phyloP scores from a whole-genome alignment of 2,329 filamentous ascomycete genomes.

The Penicillium sp. region DNA sequence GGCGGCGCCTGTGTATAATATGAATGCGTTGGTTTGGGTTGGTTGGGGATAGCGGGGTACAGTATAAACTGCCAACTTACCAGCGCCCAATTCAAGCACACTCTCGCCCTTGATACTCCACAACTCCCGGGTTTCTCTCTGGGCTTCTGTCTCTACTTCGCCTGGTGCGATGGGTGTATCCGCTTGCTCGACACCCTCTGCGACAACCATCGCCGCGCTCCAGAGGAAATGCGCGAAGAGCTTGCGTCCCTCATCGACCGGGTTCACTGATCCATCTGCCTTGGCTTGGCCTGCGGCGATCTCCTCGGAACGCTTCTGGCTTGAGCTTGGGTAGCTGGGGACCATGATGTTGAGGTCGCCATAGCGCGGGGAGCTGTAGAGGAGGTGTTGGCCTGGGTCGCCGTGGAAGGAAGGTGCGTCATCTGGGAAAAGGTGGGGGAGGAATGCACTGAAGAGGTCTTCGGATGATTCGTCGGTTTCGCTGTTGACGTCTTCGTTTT shows the following conservation, averaged over 20 bases:
- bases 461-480: conserved; percentile 40
- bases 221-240: conserved; percentile 62
- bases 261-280: conserved; percentile 12
- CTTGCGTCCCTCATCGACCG: conserved; percentile 48
- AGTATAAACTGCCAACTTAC: conserved; percentile 45
- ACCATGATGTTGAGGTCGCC: conserved; percentile 44
- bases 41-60: neutral
- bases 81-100: conserved; percentile 61
- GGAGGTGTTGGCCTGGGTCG: conserved; percentile 50
- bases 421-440: conserved; percentile 57
- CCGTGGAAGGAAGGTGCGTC: conserved; percentile 57
- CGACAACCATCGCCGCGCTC: conserved; percentile 53
- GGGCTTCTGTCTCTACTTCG: conserved; percentile 13
- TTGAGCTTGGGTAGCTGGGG: conserved; percentile 45
- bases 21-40: neutral
- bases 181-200: conserved; percentile 43
- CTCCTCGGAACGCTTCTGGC: conserved; percentile 22
- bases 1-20: conserved; percentile 35
- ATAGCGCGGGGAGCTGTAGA: conserved; percentile 49
- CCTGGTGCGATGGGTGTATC: conserved; percentile 10
- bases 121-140: conserved; percentile 20
- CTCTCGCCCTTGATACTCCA: conserved; percentile 51
- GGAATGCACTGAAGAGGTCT: conserved; percentile 56
- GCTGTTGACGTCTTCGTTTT: conserved; percentile 16
- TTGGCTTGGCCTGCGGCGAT: conserved; percentile 12